Percentiles rank a stretch among this genome's conserved stretches.
phyloP scores from a whole-genome alignment of 345 rosid genomes.

The Brassica juncea region DNA sequence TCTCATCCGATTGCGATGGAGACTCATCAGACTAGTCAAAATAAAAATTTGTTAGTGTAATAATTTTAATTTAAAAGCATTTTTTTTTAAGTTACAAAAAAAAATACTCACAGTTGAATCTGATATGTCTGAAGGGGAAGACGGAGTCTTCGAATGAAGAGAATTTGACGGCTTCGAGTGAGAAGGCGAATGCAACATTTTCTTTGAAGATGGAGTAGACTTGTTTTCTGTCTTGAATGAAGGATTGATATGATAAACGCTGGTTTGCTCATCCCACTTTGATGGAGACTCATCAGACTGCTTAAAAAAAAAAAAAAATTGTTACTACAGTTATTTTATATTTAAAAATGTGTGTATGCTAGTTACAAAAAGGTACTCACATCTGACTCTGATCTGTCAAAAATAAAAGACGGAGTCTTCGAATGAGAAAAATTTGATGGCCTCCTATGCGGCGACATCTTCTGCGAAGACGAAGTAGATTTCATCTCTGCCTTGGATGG shows the following conservation, averaged over 20 bases:
- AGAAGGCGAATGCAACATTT: background rate
- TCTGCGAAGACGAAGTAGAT: slow-evolving; percentile 1
- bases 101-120: background rate
- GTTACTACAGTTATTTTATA: background rate
- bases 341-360: background rate
- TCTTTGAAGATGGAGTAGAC: background rate
- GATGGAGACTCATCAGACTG: background rate
- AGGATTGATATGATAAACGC: background rate
- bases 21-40: background rate
- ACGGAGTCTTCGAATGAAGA: background rate
- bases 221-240: background rate
- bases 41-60: background rate
- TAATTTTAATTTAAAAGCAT: background rate
- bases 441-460: slow-evolving; percentile 41
- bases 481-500: slow-evolving; percentile 1
- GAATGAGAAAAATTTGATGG: background rate
- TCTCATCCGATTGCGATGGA: background rate
- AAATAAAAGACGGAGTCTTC: background rate
- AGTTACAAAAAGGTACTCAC: background rate
- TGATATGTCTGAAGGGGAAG: background rate
- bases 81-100: too few relatives aligned
- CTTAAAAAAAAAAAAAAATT: background rate
- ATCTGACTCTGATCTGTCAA: background rate
- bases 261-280: background rate
- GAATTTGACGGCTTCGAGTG: background rate